Evolutionary conservation across 2,329 filamentous ascomycete genomes (phyloP).

Genomic region (Botrytis cinerea): DNA sequence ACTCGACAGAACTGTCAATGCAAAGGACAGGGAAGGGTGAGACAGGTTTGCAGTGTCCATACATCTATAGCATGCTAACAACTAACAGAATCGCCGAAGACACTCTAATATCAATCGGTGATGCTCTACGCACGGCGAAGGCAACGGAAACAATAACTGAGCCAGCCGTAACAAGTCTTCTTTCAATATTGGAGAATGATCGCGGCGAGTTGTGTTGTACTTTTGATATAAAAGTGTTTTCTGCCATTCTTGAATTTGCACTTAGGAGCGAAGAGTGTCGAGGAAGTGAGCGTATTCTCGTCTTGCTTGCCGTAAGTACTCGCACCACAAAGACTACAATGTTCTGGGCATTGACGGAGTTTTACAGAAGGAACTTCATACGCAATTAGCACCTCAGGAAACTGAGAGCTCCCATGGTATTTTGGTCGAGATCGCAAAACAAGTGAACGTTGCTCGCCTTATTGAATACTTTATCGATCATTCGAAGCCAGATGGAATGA

Average conservation of each 20-base stretch:
- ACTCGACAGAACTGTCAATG: background rate
- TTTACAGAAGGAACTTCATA: constrained; percentile 29
- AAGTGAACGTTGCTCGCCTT: background rate
- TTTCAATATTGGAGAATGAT: constrained; percentile 29
- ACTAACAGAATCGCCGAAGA: background rate
- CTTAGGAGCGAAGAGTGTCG: constrained; percentile 31
- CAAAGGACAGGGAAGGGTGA: constrained; percentile 8
- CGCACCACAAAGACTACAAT: background rate
- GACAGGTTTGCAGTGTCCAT: background rate
- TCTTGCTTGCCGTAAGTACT: constrained; percentile 36
- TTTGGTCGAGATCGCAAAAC: constrained; percentile 7
- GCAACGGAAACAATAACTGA: background rate
- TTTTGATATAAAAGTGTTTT: constrained; percentile 31
- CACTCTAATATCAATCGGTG: constrained; percentile 2
- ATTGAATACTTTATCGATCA: constrained; percentile 32
- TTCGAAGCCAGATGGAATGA: constrained; percentile 25
- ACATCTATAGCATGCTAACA: constrained; percentile 7
- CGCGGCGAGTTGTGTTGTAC: constrained; percentile 30
- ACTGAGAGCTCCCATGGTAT: background rate
- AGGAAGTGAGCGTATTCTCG: constrained; percentile 34
- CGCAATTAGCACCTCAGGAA: constrained; percentile 3
- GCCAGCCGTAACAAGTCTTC: constrained; percentile 18
- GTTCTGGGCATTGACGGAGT: constrained; percentile 6
- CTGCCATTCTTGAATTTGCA: constrained; percentile 29
- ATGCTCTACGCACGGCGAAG: constrained; percentile 11